Conservation (phyloP, 805 yeast genomes). For the Zygosaccharomyces bailii region DNA sequence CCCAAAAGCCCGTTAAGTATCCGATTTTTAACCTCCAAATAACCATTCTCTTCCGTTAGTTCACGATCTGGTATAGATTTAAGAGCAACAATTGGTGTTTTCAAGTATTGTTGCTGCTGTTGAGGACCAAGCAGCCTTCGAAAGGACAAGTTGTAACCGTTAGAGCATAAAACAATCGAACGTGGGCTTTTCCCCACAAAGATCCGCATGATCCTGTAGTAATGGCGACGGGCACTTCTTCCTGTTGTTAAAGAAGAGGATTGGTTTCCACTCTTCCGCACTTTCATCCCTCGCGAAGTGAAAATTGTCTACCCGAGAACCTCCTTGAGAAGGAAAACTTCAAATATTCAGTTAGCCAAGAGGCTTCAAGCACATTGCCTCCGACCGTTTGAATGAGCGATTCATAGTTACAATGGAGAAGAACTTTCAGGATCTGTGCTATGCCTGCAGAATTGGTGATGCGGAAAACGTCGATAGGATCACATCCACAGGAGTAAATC, state of each 20-base stretch:
- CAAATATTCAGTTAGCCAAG: background rate
- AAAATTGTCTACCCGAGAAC: background rate
- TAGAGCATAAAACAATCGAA: conserved; percentile 61
- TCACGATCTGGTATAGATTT: conserved; percentile 49
- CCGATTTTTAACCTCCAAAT: conserved; percentile 38
- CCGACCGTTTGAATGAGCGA: background rate
- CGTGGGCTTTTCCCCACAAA: conserved; percentile 64
- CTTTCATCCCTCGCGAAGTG: conserved; percentile 4
- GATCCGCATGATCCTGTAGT: conserved; percentile 47
- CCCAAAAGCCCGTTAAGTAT: conserved; percentile 60
- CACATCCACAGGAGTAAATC: conserved; percentile 49
- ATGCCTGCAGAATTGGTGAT: conserved; percentile 71
- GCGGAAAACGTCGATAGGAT: conserved; percentile 57
- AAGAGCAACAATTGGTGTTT: conserved; percentile 42
- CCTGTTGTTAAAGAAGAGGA: background rate
- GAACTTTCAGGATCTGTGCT: conserved; percentile 48
- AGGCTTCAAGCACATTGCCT: background rate
- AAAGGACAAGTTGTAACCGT: conserved; percentile 56
- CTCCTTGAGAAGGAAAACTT: background rate
- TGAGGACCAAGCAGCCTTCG: conserved; percentile 35
- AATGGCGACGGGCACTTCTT: background rate
- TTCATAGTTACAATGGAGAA: conserved; percentile 15
- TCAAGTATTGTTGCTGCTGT: conserved; percentile 20
- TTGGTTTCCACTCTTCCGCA: background rate
- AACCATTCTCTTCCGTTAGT: conserved; percentile 37